Evolutionary conservation across 106 monocot genomes (phyloP), one percentile per base, ranked within the genome.

Genomic region (Acorus calamus): DNA sequence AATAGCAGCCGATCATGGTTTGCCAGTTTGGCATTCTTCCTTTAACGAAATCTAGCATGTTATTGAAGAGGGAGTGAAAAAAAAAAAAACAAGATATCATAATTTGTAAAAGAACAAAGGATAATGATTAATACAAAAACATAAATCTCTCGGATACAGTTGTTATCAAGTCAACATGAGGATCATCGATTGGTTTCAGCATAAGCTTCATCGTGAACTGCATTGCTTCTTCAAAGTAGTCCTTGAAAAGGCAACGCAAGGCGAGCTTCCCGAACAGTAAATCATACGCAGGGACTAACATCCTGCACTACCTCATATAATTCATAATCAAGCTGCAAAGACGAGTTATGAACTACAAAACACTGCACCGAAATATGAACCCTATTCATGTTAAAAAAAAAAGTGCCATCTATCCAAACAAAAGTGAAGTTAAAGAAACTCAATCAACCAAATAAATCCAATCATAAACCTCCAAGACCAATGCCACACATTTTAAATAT

Each of bases 211-310:
- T 71, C 54, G 53, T 79, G 49, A 87, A 70, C 56, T 80, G 50
- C 68, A 77, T 71, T 13, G 84, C 72, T 57, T 82, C 71, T 49
- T 96, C 94, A 47, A 96, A 80, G 51, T 96, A 96, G 52, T 96
- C 94, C 55, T 91, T 76, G 62, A 91, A 91, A 62, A 96, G 90
- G 66, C 84, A 83, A 3, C 61, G 75, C 57, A 87, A 59, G 3
- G 87, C 83, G 46, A 96, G 73, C 69, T 96, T 96, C 57, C 82
- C 90, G 69, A 96, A 96, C 54, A 96, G 65, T 56, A 87, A 60
- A n/a, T 96, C 94, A 73, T 91, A 91, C 48, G 94, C 90, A 9
- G 94, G 87, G 50, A 83, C 80, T 63, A 87, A 46, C 90, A 96
- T 96, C 74, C 90, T 96, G 81, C 44, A 45, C 14, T 42, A 60